phyloP scores from a whole-genome alignment of 495 filamentous ascomycete species.

The Penicillium dipodomyicola region DNA sequence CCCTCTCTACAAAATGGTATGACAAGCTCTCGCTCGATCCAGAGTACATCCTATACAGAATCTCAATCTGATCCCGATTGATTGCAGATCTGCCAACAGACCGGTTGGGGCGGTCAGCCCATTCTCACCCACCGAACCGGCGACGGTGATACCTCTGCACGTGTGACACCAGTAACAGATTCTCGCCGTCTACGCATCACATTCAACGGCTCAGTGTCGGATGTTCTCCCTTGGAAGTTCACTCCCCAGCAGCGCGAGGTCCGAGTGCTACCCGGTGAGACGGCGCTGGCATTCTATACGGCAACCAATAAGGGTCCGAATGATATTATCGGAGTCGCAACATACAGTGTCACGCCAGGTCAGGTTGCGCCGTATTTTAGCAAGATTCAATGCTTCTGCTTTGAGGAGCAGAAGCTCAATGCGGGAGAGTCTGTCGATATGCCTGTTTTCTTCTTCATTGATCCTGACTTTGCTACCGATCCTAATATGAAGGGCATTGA shows the following conservation, averaged over 20 bases:
- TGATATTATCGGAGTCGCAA: slow-evolving; percentile 97
- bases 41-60: neutral
- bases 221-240: slow-evolving; percentile 97
- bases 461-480: slow-evolving; percentile 91
- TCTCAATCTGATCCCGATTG: slow-evolving; percentile 6
- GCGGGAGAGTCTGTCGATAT: slow-evolving; percentile 98
- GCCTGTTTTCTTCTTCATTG: slow-evolving; percentile 99
- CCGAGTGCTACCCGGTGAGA: slow-evolving; percentile 91
- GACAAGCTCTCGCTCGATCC: neutral
- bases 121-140: slow-evolving; percentile 72
- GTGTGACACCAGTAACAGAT: slow-evolving; percentile 74
- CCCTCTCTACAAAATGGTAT: slow-evolving; percentile 95
- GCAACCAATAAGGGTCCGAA: slow-evolving; percentile 84
- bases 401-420: slow-evolving; percentile 92
- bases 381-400: slow-evolving; percentile 99
- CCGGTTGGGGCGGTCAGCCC: slow-evolving; percentile 91
- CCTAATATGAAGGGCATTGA: slow-evolving; percentile 90
- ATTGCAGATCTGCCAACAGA: slow-evolving; percentile 87
- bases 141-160: slow-evolving; percentile 63
- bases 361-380: slow-evolving; percentile 97
- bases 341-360: slow-evolving; percentile 92
- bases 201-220: slow-evolving; percentile 92
- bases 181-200: slow-evolving; percentile 89
- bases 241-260: slow-evolving; percentile 96
- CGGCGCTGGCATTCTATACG: slow-evolving; percentile 95